Evolutionary conservation across 2,329 filamentous ascomycete genomes (phyloP), one percentile per base, ranked within the genome.

Genomic region (Epichloe brachyelytri): DNA sequence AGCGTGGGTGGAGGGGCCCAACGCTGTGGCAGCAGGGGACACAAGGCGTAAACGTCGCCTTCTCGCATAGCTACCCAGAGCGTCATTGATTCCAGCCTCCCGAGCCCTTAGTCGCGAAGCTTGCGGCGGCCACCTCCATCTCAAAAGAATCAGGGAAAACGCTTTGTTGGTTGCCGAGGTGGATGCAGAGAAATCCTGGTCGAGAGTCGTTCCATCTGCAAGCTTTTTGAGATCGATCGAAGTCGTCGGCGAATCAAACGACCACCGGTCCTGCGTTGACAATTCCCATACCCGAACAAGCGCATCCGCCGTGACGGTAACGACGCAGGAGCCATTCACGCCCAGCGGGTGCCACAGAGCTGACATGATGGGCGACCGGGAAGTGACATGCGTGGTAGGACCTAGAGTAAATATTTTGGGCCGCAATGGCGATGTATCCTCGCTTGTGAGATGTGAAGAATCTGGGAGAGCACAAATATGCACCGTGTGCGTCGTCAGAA

Each of bases 1-100:
- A 93, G 73, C 0, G 85, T 85, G 1, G 83, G 77, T 14, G 85
- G 82, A 22, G 85, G 82, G 22, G 86, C 81, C 89, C 91, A 97
- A 59, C 85, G 88, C 48, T 82, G 82, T 0, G 93, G 93, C 34
- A 98, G 73, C 40, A 98, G 75, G 2, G 93, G 93, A 63, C 90
- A 96, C 8, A 98, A 72, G 2, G 91, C 90, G 62, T 98, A 98
- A 5, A 97, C 78, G 62, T 96, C 90, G 3, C 93, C 93, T 53
- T 88, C 86, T 38, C 82, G 81, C 86, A 96, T 98, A n/a, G 90
- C 89, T 48, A 97, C 73, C 88, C 91, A 98, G 11, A 98, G 74
- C 0, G 93, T 97, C 86, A 96, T 96, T 10, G 90, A 7, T 89
- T 86, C 93, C 93, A 98, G 50, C 89, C 89, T 14, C 89, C 91